These are phyloP conservation scores for Trametes meyenii DNA, from an alignment of 768 basidiomycete species.

Conservation along the genomic window DNA sequence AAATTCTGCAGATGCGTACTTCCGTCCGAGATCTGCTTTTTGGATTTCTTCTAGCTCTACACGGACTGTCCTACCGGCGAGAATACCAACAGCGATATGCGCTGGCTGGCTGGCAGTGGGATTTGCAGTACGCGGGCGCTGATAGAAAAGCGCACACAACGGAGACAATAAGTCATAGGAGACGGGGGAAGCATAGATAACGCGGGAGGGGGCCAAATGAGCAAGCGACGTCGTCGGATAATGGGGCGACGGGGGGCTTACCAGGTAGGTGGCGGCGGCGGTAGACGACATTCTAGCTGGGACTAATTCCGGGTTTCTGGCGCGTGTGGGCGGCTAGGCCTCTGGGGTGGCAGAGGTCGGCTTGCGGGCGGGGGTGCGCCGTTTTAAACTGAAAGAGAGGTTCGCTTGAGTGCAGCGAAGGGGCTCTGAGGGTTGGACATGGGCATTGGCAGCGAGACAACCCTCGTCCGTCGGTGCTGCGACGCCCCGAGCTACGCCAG, in stretches of 20 bases:
- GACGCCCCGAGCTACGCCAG: too few species aligned
- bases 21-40: conserved; percentile 68
- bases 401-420: too few species aligned
- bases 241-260: not conserved
- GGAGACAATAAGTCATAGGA: not conserved
- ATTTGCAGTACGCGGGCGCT: not conserved
- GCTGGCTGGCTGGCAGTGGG: conserved; percentile 50
- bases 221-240: not conserved
- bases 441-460: too few species aligned
- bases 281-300: too few species aligned
- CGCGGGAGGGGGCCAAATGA: not conserved
- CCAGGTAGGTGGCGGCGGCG: too few species aligned
- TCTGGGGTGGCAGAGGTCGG: too few species aligned
- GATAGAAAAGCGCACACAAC: not conserved
- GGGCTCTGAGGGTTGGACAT: too few species aligned
- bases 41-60: conserved; percentile 61
- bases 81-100: conserved; percentile 59
- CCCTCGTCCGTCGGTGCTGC: too few species aligned
- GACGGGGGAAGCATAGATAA: not conserved
- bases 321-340: too few species aligned
- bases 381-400: too few species aligned
- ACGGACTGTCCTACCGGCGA: conserved; percentile 58
- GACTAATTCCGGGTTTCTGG: too few species aligned
- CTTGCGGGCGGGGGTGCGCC: too few species aligned
- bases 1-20: conserved; percentile 41